Evolutionary conservation across 192 early-diverging fungal genomes (phyloP), one percentile per base, ranked within the genome.

Genomic region (Jimgerdemannia flammicorona): DNA sequence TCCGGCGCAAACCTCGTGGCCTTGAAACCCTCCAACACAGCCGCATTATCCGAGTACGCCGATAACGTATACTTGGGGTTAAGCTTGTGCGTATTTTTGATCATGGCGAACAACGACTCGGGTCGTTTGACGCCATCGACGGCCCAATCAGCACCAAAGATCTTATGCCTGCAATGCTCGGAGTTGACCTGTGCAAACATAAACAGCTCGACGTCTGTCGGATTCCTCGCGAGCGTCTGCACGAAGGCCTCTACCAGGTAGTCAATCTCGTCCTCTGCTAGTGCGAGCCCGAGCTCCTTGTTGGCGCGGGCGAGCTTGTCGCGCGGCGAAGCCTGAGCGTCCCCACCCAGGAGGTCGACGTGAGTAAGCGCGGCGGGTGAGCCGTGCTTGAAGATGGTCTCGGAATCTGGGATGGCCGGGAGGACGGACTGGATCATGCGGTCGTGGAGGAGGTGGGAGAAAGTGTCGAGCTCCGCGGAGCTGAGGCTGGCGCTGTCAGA

Each of bases 111-210:
- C 65, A 99, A 89, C 18, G 97, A 99, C 43, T 88, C 79, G 64
- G 87, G 86, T 81, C 90, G 87, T 29, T 90, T 85, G 70, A 90
- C 77, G 18, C 95, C 94, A 80, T 99, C 97, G 70, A 99, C 96
- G 9, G 93, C 96, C 98, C 98, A 99, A 64, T 91, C 84, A n/a
- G 97, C 98, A 72, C 93, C 85, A 89, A 99, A 99, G 78, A 99
- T 98, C 89, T 99, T 99, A 93, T 99, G 98, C 17, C 98, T 90
- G 85, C 98, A 99, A 86, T 99, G 98, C 87, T 99, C 98, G 65
- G 96, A 98, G 86, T 99, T 99, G 77, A 99, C 98, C 81, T 99
- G 98, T 54, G 98, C 97, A 93, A 99, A 99, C 98, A 99, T 99
- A 89, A 99, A 96, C 54, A 99, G 88, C 86, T 99, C 97, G 1